These are phyloP conservation scores for Fomitopsis pulvina DNA, from an alignment of 768 basidiomycete genomes.

Conservation along the genomic window DNA sequence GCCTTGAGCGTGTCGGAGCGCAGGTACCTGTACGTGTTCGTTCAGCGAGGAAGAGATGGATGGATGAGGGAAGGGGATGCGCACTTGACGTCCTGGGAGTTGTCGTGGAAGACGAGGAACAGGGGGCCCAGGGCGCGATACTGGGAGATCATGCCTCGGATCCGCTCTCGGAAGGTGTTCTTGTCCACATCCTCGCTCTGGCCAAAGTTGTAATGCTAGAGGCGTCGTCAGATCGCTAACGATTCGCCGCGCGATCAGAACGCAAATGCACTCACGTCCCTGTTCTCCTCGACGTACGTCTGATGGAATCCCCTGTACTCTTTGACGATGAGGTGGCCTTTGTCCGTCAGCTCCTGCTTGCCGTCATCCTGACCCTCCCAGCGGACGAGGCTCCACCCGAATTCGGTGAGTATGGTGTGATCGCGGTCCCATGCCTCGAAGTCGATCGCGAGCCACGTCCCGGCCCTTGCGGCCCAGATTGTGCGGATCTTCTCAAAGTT, in stretches of 20 bases:
- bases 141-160: conserved; percentile 38
- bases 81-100: conserved; percentile 70
- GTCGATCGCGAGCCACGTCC: conserved; percentile 74
- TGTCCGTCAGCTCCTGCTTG: conserved; percentile 53
- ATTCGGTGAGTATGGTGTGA: conserved; percentile 69
- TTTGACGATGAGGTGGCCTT: conserved; percentile 61
- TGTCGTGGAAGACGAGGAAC: conserved; percentile 79
- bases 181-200: conserved; percentile 47
- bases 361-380: conserved; percentile 48
- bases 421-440: conserved; percentile 83
- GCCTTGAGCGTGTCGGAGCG: conserved; percentile 44
- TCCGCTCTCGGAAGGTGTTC: conserved; percentile 42
- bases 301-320: conserved; percentile 56
- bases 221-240: too few relatives aligned
- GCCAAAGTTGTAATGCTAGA: conserved; percentile 72
- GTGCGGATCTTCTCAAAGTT: conserved; percentile 63
- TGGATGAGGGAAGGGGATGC: conserved; percentile 11
- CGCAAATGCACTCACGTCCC: conserved; percentile 23
- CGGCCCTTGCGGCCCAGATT: conserved; percentile 55
- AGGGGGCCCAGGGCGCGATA: conserved; percentile 47
- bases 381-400: conserved; percentile 62
- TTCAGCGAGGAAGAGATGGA: background rate
- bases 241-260: too few relatives aligned
- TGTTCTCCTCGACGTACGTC: conserved; percentile 56
- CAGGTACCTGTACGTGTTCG: conserved; percentile 38